Evolutionary conservation across 2,329 filamentous ascomycete genomes (phyloP).

Genomic region (Xylaria sp.): DNA sequence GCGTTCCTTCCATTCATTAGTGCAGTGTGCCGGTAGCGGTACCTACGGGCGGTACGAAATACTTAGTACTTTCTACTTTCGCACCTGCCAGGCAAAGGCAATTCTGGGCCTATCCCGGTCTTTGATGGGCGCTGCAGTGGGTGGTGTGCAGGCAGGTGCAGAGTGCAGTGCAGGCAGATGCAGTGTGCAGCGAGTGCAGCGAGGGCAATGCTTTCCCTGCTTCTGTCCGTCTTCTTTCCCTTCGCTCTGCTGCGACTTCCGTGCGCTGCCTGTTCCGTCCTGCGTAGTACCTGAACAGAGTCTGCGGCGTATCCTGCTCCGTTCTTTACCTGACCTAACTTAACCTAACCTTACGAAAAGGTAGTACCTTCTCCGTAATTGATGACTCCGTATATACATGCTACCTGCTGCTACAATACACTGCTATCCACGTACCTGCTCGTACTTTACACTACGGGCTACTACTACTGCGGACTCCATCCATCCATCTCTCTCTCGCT

Average conservation of each 20-base stretch:
- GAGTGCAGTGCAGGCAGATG: constrained; percentile 3
- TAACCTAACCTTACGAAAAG: no score
- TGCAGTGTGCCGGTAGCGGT: background rate
- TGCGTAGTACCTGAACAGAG: no score
- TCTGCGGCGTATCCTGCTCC: no score
- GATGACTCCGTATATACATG: no score
- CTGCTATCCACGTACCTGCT: no score
- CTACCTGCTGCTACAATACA: no score
- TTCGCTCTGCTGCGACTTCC: background rate
- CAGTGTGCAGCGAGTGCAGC: constrained; percentile 1
- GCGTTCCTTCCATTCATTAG: constrained; percentile 13
- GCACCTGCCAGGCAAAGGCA: background rate
- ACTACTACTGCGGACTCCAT: background rate
- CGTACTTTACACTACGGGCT: background rate
- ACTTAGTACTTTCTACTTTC: constrained; percentile 1
- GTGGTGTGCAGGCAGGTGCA: constrained; percentile 6
- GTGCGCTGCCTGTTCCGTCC: no score
- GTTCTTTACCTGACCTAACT: no score
- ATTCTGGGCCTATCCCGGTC: constrained; percentile 21
- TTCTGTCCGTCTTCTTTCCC: constrained; percentile 2
- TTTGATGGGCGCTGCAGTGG: constrained; percentile 14
- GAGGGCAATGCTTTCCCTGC: constrained; percentile 7
- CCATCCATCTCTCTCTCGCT: background rate
- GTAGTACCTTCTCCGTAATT: no score
- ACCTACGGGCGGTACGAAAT: background rate